Evolutionary conservation across 2,329 filamentous ascomycete genomes (phyloP).

Genomic region (Chaetomium olivaceum): DNA sequence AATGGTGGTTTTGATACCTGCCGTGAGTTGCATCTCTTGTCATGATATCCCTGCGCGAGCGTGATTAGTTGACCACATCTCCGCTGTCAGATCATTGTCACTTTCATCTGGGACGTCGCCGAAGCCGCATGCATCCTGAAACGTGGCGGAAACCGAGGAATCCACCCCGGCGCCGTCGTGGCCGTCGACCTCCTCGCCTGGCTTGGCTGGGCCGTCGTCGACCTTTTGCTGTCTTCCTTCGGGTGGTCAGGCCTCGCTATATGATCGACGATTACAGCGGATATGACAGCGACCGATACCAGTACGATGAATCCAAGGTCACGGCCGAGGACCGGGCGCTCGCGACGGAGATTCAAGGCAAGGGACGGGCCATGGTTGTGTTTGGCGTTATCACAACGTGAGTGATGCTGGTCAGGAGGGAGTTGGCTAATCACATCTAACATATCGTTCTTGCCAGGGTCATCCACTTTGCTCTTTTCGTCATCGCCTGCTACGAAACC

Average conservation of each 20-base stretch:
- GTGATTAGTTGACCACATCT: neutral
- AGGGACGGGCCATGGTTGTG: conserved; percentile 11
- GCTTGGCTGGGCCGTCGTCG: conserved; percentile 15
- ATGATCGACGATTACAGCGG: neutral
- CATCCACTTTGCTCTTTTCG: conserved; percentile 23
- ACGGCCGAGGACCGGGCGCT: conserved; percentile 1
- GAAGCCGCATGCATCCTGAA: conserved; percentile 19
- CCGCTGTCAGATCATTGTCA: neutral
- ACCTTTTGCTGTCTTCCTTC: neutral
- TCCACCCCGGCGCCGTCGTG: conserved; percentile 37
- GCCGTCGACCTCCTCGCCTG: conserved; percentile 26
- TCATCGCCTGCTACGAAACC: conserved; percentile 26
- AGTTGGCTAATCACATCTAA: neutral
- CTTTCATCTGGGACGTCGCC: conserved; percentile 18
- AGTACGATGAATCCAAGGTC: conserved; percentile 1
- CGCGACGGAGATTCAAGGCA: neutral
- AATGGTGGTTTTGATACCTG: neutral
- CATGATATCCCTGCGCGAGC: neutral
- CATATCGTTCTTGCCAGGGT: neutral
- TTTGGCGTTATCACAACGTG: conserved; percentile 1
- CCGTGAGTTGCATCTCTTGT: conserved; percentile 2
- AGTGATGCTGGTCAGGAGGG: neutral
- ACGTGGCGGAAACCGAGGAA: conserved; percentile 28
- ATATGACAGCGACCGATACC: neutral
- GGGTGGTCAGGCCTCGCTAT: neutral